phyloP scores from a whole-genome alignment of 805 yeast species.

The Lachancea cidri region DNA sequence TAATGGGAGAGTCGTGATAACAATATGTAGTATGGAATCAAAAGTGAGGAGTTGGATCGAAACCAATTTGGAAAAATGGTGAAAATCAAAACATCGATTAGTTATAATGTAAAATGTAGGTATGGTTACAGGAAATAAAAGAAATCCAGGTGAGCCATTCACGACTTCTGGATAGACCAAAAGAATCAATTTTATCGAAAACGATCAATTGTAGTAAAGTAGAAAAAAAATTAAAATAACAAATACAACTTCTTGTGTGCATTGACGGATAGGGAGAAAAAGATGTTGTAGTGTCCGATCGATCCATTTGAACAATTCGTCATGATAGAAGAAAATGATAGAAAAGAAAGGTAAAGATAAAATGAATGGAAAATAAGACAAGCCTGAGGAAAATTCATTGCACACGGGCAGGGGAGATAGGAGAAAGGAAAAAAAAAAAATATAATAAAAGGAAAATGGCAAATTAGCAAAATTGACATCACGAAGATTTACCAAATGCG shows the following conservation, averaged over 20 bases:
- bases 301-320: neutral
- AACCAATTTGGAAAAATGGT: neutral
- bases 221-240: neutral
- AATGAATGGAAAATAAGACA: slow-evolving; percentile 1
- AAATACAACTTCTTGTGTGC: no score
- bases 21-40: neutral
- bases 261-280: no score
- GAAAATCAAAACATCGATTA: neutral
- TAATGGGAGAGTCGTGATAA: neutral
- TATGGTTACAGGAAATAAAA: neutral
- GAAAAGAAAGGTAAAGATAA: slow-evolving; percentile 1
- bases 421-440: slow-evolving; percentile 1
- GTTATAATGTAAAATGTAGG: neutral
- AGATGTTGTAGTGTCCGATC: no score
- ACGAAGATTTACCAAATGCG: slow-evolving; percentile 10
- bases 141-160: neutral
- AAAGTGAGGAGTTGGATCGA: neutral
- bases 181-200: neutral
- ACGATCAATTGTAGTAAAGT: neutral
- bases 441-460: slow-evolving; percentile 2
- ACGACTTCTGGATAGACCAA: neutral
- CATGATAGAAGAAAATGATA: neutral
- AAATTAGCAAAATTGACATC: slow-evolving; percentile 1
- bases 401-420: no score
- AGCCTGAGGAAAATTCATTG: no score